phyloP scores from a whole-genome alignment of 768 basidiomycete genomes.

The Pulveroboletus sp. region DNA sequence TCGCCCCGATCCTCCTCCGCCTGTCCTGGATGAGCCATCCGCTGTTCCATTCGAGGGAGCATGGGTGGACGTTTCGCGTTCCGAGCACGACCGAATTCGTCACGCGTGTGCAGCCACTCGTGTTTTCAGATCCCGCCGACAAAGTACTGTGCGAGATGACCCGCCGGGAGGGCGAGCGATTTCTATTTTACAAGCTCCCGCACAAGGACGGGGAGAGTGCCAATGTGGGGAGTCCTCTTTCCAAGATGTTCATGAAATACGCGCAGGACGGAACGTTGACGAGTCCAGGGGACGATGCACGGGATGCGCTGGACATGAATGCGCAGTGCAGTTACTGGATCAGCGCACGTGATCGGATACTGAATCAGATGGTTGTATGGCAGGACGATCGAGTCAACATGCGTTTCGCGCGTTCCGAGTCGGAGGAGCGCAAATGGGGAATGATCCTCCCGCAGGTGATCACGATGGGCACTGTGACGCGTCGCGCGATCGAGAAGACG shows the following conservation, averaged over 20 bases:
- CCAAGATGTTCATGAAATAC: conserved; percentile 86
- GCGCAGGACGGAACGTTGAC: conserved; percentile 85
- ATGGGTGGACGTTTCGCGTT: conserved; percentile 92
- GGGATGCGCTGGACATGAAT: conserved; percentile 86
- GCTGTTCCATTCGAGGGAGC: conserved; percentile 77
- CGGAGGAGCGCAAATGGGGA: conserved; percentile 60
- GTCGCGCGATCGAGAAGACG: conserved; percentile 94
- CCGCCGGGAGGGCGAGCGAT: conserved; percentile 42
- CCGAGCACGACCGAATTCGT: conserved; percentile 43
- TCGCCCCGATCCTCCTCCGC: conserved; percentile 81
- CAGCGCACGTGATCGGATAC: conserved; percentile 85
- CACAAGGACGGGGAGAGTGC: conserved; percentile 94
- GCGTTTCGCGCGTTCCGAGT: conserved; percentile 40
- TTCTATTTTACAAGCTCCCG: conserved; percentile 85
- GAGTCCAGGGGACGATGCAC: conserved; percentile 78
- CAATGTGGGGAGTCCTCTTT: conserved; percentile 92
- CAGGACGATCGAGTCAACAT: conserved; percentile 51
- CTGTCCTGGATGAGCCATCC: conserved; percentile 89
- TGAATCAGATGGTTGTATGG: conserved; percentile 93
- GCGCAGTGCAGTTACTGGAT: conserved; percentile 98
- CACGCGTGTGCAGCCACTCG: conserved; percentile 45
- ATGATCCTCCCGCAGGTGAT: conserved; percentile 95
- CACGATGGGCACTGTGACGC: conserved; percentile 98
- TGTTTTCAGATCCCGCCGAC: conserved; percentile 66
- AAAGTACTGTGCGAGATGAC: conserved; percentile 48